A percentile compares a stretch with the other conserved stretches of the same genome.
phyloP scores from a whole-genome alignment of 352 stramenopile species.

The Elongisporangium prolatum region DNA sequence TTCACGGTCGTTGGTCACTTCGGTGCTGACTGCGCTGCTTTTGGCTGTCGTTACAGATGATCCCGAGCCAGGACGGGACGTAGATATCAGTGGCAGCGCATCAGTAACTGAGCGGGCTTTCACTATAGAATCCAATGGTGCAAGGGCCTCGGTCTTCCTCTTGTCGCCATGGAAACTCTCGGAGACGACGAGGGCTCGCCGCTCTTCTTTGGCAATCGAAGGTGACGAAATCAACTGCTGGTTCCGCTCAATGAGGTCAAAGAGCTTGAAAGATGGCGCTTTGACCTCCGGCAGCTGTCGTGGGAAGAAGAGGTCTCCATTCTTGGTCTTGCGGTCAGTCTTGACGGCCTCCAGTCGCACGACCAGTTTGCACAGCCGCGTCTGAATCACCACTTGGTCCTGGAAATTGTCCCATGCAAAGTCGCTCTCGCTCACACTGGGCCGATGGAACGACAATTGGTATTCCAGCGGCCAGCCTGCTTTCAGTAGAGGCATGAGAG shows the following conservation, averaged over 20 bases:
- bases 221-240: neutral
- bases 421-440: slow-evolving; percentile 33
- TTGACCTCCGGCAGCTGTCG: slow-evolving; percentile 28
- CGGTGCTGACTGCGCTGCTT: slow-evolving; percentile 9
- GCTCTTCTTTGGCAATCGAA: neutral
- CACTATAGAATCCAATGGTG: slow-evolving; percentile 7
- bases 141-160: slow-evolving; percentile 15
- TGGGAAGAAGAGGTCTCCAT: slow-evolving; percentile 15
- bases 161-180: slow-evolving; percentile 30
- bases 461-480: slow-evolving; percentile 14
- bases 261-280: slow-evolving; percentile 47
- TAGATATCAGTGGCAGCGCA: slow-evolving; percentile 8
- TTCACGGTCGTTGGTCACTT: slow-evolving; percentile 22
- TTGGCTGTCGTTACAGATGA: slow-evolving; percentile 3
- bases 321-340: neutral
- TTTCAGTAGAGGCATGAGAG: slow-evolving; percentile 22
- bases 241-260: slow-evolving; percentile 41
- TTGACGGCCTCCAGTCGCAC: slow-evolving; percentile 35
- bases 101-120: neutral
- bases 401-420: slow-evolving; percentile 60
- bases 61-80: slow-evolving; percentile 3
- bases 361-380: slow-evolving; percentile 38
- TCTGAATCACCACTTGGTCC: slow-evolving; percentile 61
- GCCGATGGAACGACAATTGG: slow-evolving; percentile 33
- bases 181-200: slow-evolving; percentile 7